phyloP scores from a whole-genome alignment of 2,329 filamentous ascomycete genomes.

The Alternaria angustiovoidea region DNA sequence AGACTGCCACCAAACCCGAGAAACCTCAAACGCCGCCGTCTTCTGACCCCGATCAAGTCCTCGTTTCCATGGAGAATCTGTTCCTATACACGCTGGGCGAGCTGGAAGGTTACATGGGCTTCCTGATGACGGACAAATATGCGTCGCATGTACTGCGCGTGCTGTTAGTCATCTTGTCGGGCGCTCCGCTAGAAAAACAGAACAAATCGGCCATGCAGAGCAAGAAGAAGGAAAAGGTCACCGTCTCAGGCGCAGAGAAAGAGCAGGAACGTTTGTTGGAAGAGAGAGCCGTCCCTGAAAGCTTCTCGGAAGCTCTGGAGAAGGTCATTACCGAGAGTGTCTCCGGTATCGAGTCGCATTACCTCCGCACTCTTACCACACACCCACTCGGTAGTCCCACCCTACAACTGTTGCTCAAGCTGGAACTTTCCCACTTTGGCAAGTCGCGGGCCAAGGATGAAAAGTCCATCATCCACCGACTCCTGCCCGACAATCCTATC shows the following conservation, averaged over 20 bases:
- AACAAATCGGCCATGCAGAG: slow-evolving; percentile 80
- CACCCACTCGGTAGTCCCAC: slow-evolving; percentile 93
- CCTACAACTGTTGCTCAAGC: slow-evolving; percentile 85
- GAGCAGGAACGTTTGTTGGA: slow-evolving; percentile 55
- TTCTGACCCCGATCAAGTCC: slow-evolving; percentile 59
- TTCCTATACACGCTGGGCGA: slow-evolving; percentile 87
- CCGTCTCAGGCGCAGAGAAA: slow-evolving; percentile 58
- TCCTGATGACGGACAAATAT: slow-evolving; percentile 84
- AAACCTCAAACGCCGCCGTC: slow-evolving; percentile 54
- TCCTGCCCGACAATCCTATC: slow-evolving; percentile 82
- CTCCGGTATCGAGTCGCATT: slow-evolving; percentile 76
- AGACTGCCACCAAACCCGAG: slow-evolving; percentile 64
- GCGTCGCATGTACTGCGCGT: slow-evolving; percentile 91
- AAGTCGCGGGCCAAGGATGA: slow-evolving; percentile 71
- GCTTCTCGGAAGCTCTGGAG: slow-evolving; percentile 78
- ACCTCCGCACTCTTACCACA: slow-evolving; percentile 82
- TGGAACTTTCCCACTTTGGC: slow-evolving; percentile 80
- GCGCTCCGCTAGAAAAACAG: slow-evolving; percentile 75
- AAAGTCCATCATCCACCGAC: slow-evolving; percentile 74
- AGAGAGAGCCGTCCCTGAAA: slow-evolving; percentile 71
- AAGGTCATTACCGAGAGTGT: slow-evolving; percentile 84
- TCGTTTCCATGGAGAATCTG: slow-evolving; percentile 79
- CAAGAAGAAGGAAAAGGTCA: slow-evolving; percentile 88
- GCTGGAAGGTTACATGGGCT: slow-evolving; percentile 83
- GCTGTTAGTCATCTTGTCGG: slow-evolving; percentile 83